Percentiles rank a stretch among this genome's conserved stretches.
Evolutionary conservation across 495 filamentous ascomycete species (phyloP).

Genomic region (Penicillium antarcticum): DNA sequence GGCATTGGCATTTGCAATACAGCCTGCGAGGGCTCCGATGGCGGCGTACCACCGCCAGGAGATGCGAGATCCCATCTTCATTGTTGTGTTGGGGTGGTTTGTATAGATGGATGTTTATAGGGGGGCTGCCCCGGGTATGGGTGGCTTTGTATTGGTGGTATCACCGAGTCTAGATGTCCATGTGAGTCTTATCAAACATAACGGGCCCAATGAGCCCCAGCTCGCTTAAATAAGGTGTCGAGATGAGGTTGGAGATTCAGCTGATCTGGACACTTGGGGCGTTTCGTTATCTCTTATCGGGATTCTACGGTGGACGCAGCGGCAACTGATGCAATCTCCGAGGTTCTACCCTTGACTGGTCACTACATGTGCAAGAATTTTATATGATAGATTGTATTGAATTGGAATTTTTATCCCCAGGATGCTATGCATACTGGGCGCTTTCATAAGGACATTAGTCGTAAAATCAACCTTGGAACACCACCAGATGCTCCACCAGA

Average conservation of each 20-base stretch:
- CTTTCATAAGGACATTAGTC: conserved; percentile 9
- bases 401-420: neutral
- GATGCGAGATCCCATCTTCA: conserved; percentile 19
- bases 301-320: conserved; percentile 34
- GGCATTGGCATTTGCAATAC: conserved; percentile 29
- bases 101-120: no score
- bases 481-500: conserved; percentile 5
- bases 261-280: conserved; percentile 33
- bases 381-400: neutral
- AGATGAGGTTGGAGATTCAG: conserved; percentile 1
- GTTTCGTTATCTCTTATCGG: conserved; percentile 25
- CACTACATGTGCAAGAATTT: neutral
- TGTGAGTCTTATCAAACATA: conserved; percentile 16
- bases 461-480: neutral
- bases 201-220: conserved; percentile 20
- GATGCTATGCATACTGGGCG: neutral
- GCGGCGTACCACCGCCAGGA: conserved; percentile 34
- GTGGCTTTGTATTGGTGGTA: conserved; percentile 4
- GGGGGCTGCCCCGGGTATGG: no score
- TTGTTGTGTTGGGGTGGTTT: conserved; percentile 7
- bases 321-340: conserved; percentile 34
- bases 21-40: conserved; percentile 21
- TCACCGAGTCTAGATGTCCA: conserved; percentile 3
- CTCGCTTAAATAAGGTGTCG: conserved; percentile 7
- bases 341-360: conserved; percentile 6